Base-by-base conservation (phyloP, 129 eudicot genomes). In the Calendula officinalis region DNA sequence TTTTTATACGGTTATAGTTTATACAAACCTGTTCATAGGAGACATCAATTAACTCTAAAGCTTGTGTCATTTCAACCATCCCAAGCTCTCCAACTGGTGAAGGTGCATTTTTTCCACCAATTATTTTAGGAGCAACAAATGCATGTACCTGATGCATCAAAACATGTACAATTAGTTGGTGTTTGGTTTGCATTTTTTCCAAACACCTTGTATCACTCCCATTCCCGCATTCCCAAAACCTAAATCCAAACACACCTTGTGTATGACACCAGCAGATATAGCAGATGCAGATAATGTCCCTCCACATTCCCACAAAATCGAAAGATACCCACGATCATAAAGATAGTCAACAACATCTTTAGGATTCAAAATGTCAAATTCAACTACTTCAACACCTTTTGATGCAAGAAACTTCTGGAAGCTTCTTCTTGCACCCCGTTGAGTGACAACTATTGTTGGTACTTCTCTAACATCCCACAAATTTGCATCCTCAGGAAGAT, bases 11-110 rank as follows among this genome's bases (percentile, higher is more conserved):
- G 13, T 45, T 9, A 14, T 8, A 44, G 3, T 47, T 16, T n/a
- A 38, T 42, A 62, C 66, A 39, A 77, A 92, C 99, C 99, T 92
- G 95, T 68, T 92, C 96, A 76, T 88, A 92, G 45, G 73, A 78
- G 49, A 92, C 89, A 75, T 92, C 99, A 78, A 73, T 71, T 34
- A 92, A 64, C 58, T 88, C 91, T 74, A 88, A 71, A 36, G 99
- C 99, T 53, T 92, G 99, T 50, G 99, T 82, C 99, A 92, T 92
- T 77, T 92, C 95, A 81, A 88, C 95, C 99, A 92, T 92, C 40
- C 99, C 99, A 75, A 92, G 99, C 61, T 92, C 99, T 44, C 99
- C 99, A 61, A 92, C 92, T 3, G 99, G 99, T 32, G 99, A 76
- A 33, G 99, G 99, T 4, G 99, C 99, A 67, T 78, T 84, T 66